Evolutionary conservation across 768 basidiomycete genomes (phyloP), one percentile per base, ranked within the genome.

Genomic region (Auricularia heimuer): DNA sequence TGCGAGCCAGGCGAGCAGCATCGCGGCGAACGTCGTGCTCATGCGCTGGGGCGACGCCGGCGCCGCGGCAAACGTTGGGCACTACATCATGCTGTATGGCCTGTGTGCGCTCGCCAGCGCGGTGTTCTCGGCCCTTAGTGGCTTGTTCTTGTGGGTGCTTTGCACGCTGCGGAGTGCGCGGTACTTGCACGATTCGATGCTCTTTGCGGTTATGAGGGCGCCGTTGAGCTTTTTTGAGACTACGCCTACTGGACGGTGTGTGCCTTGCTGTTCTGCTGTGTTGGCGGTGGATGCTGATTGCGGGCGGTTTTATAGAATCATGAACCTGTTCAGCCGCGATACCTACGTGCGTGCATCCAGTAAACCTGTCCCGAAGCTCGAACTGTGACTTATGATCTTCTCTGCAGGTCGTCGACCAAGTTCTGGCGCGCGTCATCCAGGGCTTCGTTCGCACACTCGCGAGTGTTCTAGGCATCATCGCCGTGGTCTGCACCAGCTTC

Each of bases 281-380:
- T 39, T 56, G 16, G 11, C 36, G 45, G 35, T 10, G 37, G 54
- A 18, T 44, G 7, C 39, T 24, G 8, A 44, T 29, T 34, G n/a
- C 62, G 62, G 63, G 33, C 64, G 6, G 11, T 33, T 45, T 65
- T 39, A 12, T 64, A 90, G 93, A 8, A 89, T 95, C 63, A 73
- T 98, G 62, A 98, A 97, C 74, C 74, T 97, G 34, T 98, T 98
- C 75, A 92, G 92, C 3, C 85, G 93, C 2, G 96, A 98, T 70
- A 85, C 83, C 16, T 92, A 90, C 70, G 88, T 89, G 35, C 83
- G 66, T 66, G 18, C 29, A 29, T 29, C 18, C 29, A 29, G 24
- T 14, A 18, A 34, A 35, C 24, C 18, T 51, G n/a, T 29, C 24
- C 7, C 34, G 3, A 33, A 60, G 1, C 8, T 61, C 16, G 54